phyloP scores from a whole-genome alignment of 495 filamentous ascomycete genomes.

The Jackrogersella multiformis region DNA sequence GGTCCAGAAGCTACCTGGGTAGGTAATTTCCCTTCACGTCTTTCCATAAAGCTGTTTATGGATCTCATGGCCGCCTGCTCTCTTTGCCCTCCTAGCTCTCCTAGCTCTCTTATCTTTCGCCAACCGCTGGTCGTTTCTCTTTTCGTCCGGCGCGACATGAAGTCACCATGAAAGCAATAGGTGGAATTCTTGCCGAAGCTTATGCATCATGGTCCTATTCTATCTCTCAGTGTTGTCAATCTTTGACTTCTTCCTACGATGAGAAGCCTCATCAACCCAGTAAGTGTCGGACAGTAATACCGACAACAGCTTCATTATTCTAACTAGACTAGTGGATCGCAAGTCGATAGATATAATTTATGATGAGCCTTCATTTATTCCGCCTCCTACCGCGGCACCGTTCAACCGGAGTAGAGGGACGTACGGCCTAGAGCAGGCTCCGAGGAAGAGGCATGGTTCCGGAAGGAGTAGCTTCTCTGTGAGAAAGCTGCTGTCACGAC shows the following conservation, averaged over 20 bases:
- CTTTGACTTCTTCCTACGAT: slow-evolving; percentile 43
- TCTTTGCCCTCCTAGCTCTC: slow-evolving; percentile 35
- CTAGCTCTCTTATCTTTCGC: slow-evolving; percentile 30
- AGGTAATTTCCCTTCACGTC: slow-evolving; percentile 36
- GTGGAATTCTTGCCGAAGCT: slow-evolving; percentile 52
- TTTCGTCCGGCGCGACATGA: slow-evolving; percentile 41
- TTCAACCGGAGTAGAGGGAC: slow-evolving; percentile 41
- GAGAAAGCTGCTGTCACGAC: slow-evolving; percentile 45
- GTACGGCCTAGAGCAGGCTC: slow-evolving; percentile 45
- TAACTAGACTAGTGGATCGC: slow-evolving; percentile 21
- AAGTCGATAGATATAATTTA: slow-evolving; percentile 47
- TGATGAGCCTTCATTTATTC: slow-evolving; percentile 52
- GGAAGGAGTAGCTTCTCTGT: slow-evolving; percentile 46
- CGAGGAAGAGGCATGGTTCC: slow-evolving; percentile 48
- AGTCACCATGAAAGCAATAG: slow-evolving; percentile 49
- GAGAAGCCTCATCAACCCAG: slow-evolving; percentile 48
- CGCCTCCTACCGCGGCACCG: slow-evolving; percentile 48
- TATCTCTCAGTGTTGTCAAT: slow-evolving; percentile 53
- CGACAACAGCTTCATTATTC: slow-evolving; percentile 11
- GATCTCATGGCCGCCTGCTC: slow-evolving; percentile 44
- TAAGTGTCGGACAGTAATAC: slow-evolving; percentile 31
- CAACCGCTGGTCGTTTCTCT: slow-evolving; percentile 46
- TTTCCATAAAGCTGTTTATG: slow-evolving; percentile 41
- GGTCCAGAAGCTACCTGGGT: slow-evolving; percentile 36
- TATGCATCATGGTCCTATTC: slow-evolving; percentile 54